Evolutionary conservation across 345 rosid species (phyloP).

Genomic region (Linum usitatissimum): DNA sequence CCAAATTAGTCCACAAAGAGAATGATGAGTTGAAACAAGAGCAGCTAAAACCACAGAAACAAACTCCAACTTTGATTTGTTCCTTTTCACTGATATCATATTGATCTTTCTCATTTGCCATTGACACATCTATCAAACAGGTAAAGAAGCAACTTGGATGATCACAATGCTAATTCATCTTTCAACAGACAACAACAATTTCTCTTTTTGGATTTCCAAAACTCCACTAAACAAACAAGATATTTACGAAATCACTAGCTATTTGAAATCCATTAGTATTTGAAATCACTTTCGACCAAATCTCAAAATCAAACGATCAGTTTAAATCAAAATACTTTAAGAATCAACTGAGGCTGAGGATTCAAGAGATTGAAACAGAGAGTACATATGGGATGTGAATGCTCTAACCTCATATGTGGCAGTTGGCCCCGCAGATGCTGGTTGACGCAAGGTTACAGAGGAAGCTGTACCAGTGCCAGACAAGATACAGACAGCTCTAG

Average conservation of each 20-base stretch:
- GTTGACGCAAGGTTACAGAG: constrained; percentile 68
- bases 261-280: too few species aligned
- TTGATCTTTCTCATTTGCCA: too few species aligned
- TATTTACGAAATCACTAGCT: too few species aligned
- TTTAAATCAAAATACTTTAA: background rate
- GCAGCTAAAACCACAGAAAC: background rate
- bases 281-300: background rate
- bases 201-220: too few species aligned
- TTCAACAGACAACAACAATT: too few species aligned
- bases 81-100: background rate
- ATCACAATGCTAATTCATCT: too few species aligned
- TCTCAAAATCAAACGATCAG: too few species aligned
- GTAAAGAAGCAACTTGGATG: too few species aligned
- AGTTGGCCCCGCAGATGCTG: constrained; percentile 51
- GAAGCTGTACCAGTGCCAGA: constrained; percentile 90
- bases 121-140: too few species aligned
- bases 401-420: constrained; percentile 65
- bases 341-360: background rate
- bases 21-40: background rate
- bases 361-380: background rate
- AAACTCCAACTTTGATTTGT: background rate
- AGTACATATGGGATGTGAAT: constrained; percentile 7
- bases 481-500: constrained; percentile 84
- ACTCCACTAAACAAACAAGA: too few species aligned
- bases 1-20: constrained; percentile 14